A percentile compares a stretch with the other conserved stretches of the same genome.
These are phyloP conservation scores for Pyrus hybrid DNA, from an alignment of 331 rosid genomes.

Conservation along the genomic window DNA sequence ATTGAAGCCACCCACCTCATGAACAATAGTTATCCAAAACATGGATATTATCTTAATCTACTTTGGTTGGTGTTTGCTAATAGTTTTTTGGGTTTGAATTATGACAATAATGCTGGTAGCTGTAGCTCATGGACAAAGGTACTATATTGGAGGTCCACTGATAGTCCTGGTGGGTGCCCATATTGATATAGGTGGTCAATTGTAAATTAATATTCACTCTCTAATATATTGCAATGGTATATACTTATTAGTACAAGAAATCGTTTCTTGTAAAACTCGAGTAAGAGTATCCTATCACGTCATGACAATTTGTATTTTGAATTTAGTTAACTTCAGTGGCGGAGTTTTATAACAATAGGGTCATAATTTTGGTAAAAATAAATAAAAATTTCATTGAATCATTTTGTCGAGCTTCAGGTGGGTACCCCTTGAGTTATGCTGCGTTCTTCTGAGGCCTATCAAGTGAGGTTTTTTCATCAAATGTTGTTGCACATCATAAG, in stretches of 20 bases:
- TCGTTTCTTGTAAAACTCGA: neutral
- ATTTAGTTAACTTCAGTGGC: neutral
- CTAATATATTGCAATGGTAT: neutral
- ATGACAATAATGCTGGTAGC: neutral
- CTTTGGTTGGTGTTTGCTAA: neutral
- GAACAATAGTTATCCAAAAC: slow-evolving; percentile 11
- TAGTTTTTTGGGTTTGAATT: neutral
- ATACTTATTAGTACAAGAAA: neutral
- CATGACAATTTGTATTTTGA: no score
- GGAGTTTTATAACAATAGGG: no score
- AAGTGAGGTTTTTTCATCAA: no score
- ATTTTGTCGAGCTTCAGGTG: no score
- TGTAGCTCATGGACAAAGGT: slow-evolving; percentile 3
- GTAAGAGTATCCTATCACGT: neutral
- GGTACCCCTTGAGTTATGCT: no score
- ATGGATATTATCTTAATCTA: neutral
- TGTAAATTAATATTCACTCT: neutral
- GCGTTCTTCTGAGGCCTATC: no score
- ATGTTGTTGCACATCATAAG: no score
- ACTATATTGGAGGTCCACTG: neutral
- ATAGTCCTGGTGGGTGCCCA: neutral
- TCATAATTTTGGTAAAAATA: no score
- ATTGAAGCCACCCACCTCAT: neutral
- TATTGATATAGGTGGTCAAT: neutral
- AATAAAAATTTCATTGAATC: no score